phyloP scores from a whole-genome alignment of 768 basidiomycete species.

The Lentinula detonsa region DNA sequence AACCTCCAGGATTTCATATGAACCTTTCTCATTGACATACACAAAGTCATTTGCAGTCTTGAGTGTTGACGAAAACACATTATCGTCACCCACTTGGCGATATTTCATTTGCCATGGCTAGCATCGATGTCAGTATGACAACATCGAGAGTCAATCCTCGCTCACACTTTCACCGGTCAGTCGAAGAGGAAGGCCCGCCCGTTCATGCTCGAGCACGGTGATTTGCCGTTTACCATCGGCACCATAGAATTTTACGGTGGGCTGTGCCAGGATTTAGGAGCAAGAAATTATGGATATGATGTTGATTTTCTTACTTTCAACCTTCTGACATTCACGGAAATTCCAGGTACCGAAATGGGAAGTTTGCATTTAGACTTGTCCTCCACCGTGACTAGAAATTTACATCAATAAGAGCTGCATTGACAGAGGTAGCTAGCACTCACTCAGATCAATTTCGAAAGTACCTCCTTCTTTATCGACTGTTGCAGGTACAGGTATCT shows the following conservation, averaged over 20 bases:
- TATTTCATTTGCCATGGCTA: slow-evolving; percentile 91
- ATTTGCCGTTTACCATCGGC: slow-evolving; percentile 48
- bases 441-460: slow-evolving; percentile 77
- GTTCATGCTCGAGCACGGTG: slow-evolving; percentile 69
- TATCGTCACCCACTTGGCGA: slow-evolving; percentile 41
- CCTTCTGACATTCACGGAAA: slow-evolving; percentile 80
- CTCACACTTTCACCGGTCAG: slow-evolving; percentile 88
- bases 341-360: slow-evolving; percentile 64
- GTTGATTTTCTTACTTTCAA: slow-evolving; percentile 49
- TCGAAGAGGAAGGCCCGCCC: slow-evolving; percentile 69
- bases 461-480: slow-evolving; percentile 65
- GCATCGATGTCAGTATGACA: slow-evolving; percentile 2
- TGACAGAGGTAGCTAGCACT: background rate
- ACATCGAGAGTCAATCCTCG: slow-evolving; percentile 6
- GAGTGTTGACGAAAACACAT: slow-evolving; percentile 33
- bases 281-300: background rate
- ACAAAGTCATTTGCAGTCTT: slow-evolving; percentile 67
- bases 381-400: slow-evolving; percentile 61
- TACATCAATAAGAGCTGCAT: background rate
- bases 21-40: slow-evolving; percentile 65
- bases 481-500: slow-evolving; percentile 61
- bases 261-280: slow-evolving; percentile 34
- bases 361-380: slow-evolving; percentile 88
- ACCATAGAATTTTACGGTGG: slow-evolving; percentile 84
- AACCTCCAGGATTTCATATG: slow-evolving; percentile 70